Conservation (phyloP, 2,329 filamentous ascomycete genomes). For the Zymoseptoria tritici region DNA sequence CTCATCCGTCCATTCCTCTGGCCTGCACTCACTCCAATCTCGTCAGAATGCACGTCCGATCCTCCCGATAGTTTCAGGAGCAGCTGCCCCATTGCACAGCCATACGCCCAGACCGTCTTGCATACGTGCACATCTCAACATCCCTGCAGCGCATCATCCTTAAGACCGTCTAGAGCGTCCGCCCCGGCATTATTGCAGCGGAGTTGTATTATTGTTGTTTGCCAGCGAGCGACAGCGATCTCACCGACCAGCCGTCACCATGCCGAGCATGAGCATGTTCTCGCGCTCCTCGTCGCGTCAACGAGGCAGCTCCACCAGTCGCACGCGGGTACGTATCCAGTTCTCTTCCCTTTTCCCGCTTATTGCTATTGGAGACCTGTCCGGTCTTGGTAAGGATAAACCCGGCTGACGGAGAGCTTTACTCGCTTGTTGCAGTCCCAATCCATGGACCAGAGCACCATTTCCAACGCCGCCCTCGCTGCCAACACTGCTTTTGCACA, state of each 20-base stretch:
- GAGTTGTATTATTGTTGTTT: no score
- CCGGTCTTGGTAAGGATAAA: neutral
- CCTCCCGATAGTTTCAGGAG: neutral
- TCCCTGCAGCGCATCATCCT: neutral
- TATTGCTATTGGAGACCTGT: neutral
- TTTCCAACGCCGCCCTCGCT: conserved; percentile 72
- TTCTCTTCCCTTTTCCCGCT: neutral
- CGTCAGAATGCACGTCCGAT: neutral
- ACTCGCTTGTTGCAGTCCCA: neutral
- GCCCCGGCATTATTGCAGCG: neutral
- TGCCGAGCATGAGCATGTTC: conserved; percentile 8
- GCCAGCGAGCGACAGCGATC: no score
- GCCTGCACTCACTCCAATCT: neutral
- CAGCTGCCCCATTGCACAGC: neutral
- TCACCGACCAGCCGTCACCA: neutral
- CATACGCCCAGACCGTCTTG: neutral
- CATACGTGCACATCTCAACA: neutral
- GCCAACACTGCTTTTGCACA: conserved; percentile 63
- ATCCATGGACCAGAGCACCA: conserved; percentile 53
- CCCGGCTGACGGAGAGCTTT: conserved; percentile 1
- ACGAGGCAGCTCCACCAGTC: conserved; percentile 13
- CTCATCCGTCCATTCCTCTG: neutral
- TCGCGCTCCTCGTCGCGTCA: conserved; percentile 8
- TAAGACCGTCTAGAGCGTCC: neutral
- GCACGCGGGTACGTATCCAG: neutral